Conservation (phyloP, 371 early-diverging fungal species). For the Mucor sp. region DNA sequence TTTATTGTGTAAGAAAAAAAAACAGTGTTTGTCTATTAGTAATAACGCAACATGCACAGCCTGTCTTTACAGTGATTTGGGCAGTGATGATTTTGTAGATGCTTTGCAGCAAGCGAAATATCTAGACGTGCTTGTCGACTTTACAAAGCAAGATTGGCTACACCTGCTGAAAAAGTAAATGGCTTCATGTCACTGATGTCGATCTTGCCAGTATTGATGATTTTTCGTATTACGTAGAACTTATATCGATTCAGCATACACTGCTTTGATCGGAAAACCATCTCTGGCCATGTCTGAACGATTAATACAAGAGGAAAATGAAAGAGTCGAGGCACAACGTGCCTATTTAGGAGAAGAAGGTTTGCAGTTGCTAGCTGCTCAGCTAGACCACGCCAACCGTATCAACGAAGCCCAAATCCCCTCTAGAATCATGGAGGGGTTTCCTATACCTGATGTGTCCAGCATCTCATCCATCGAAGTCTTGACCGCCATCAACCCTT, state of each 20-base stretch:
- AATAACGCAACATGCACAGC: constrained; percentile 6
- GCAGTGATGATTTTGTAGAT: constrained; percentile 44
- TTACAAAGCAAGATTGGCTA: constrained; percentile 50
- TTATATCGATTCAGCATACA: constrained; percentile 45
- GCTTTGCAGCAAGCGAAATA: constrained; percentile 46
- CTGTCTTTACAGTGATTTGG: constrained; percentile 52
- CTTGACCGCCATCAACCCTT: constrained; percentile 36
- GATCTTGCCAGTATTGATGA: no score
- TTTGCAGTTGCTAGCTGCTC: constrained; percentile 34
- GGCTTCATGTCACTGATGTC: no score
- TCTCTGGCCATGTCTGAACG: constrained; percentile 43
- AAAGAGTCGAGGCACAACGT: constrained; percentile 46
- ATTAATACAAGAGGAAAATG: constrained; percentile 38
- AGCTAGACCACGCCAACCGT: constrained; percentile 43
- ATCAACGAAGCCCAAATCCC: constrained; percentile 57
- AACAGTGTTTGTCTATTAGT: background rate
- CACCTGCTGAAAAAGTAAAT: constrained; percentile 48
- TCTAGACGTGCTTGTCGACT: constrained; percentile 40
- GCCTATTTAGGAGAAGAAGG: constrained; percentile 24
- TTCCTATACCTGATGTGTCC: constrained; percentile 54
- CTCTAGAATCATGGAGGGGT: constrained; percentile 50
- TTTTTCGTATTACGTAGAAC: constrained; percentile 20
- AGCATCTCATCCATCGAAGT: constrained; percentile 56
- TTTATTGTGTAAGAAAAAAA: background rate
- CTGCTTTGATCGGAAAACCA: constrained; percentile 53